Evolutionary conservation across 805 yeast genomes (phyloP), one percentile per base, ranked within the genome.

Genomic region (Cyberlindnera japonica): DNA sequence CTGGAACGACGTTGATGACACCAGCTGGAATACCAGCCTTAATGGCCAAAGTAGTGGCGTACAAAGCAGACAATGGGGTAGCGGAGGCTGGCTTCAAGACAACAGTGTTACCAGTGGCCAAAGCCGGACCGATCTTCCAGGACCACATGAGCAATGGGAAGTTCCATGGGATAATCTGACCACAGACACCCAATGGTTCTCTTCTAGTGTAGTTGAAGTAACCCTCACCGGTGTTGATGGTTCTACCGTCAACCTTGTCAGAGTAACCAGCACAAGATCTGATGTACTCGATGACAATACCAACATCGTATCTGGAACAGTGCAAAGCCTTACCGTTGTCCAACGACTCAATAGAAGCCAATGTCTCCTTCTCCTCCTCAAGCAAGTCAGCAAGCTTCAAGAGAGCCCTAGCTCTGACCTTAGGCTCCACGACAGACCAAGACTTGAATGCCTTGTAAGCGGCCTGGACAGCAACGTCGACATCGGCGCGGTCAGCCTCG

Each of bases 111-210:
- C 83, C 83, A 43, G 84, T 75, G 44, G 80, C 82, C 51, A 79
- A 64, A 49, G 81, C 82, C 34, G 86, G 84, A 47, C 80, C 83
- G 44, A 77, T 66, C 56, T 79, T 79, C 85, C 86, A 79, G 26
- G 81, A 65, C 63, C 77, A 74, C 72, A 81, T 79, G 57, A 79
- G 69, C 55, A 79, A 67, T 50, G 86, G 85, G 71, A 79, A 79
- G 61, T 79, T 79, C 86, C 85, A 79, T 52, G 86, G 84, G 53
- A 79, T 79, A 48, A 79, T 73, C 62, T 79, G 83, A 43, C 81
- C 84, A 66, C 83, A 78, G 33, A 79, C 84, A 55, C 84, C 85
- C 55, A 71, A 66, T 51, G 86, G 84, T 65, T 79, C 84, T 59
- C 73, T 69, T 54, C 75, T 67, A 41, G 82, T 75, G 58, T 66